Evolutionary conservation across 805 yeast species (phyloP).

Genomic region (Candida qinlingensis): DNA sequence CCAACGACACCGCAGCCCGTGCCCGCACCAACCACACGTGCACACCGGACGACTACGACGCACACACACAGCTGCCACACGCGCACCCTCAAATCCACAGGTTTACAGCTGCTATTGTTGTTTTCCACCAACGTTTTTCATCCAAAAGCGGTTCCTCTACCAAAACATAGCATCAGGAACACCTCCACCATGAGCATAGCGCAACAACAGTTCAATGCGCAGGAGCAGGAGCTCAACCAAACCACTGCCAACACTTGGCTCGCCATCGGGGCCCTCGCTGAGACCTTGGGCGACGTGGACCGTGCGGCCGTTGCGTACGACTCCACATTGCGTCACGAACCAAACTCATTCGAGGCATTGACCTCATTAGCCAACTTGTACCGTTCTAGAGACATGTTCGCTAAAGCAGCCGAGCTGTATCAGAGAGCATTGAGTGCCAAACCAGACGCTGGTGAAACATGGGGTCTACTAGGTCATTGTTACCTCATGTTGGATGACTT

Average conservation of each 20-base stretch:
- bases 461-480: constrained; percentile 97
- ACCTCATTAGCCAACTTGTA: constrained; percentile 84
- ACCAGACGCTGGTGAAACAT: constrained; percentile 90
- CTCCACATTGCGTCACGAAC: constrained; percentile 78
- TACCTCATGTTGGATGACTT: constrained; percentile 94
- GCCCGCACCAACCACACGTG: too few relatives aligned
- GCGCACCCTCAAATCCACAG: too few relatives aligned
- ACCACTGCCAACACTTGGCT: constrained; percentile 84
- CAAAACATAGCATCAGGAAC: too few relatives aligned
- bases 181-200: constrained; percentile 1
- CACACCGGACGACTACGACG: too few relatives aligned
- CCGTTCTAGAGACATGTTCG: constrained; percentile 83
- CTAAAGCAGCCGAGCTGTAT: constrained; percentile 91
- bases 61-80: too few relatives aligned
- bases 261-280: constrained; percentile 86
- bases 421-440: constrained; percentile 77
- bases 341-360: constrained; percentile 79
- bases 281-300: constrained; percentile 81
- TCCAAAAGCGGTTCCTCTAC: too few relatives aligned
- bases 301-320: constrained; percentile 87
- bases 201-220: constrained; percentile 28
- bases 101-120: too few relatives aligned
- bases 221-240: constrained; percentile 29
- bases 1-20: too few relatives aligned
- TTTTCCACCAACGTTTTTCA: too few relatives aligned